These are phyloP conservation scores for Tylopilus sp. DNA, from an alignment of 768 basidiomycete genomes.

Conservation along the genomic window DNA sequence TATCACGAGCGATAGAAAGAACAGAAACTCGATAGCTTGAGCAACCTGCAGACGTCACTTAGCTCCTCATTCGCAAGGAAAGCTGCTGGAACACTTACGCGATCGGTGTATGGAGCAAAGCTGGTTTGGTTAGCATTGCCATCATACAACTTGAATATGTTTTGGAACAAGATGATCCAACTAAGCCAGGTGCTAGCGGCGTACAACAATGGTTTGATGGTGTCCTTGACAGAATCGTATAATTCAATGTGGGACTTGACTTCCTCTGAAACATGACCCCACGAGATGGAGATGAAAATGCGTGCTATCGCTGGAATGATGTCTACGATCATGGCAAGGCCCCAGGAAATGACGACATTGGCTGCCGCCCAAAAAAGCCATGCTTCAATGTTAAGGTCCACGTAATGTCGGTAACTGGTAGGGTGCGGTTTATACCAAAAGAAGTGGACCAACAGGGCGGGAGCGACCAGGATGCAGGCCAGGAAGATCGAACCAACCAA, in stretches of 20 bases:
- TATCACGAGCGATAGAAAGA: slow-evolving; percentile 67
- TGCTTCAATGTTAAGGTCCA: slow-evolving; percentile 64
- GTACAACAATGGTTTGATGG: slow-evolving; percentile 69
- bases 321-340: slow-evolving; percentile 68
- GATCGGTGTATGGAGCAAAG: slow-evolving; percentile 56
- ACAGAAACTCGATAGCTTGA: slow-evolving; percentile 67
- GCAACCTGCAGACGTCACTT: slow-evolving; percentile 38
- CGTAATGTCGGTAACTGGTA: slow-evolving; percentile 51
- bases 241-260: slow-evolving; percentile 66
- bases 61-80: background rate
- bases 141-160: slow-evolving; percentile 60
- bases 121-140: slow-evolving; percentile 37
- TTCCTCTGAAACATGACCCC: slow-evolving; percentile 74
- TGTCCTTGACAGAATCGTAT: slow-evolving; percentile 68
- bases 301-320: slow-evolving; percentile 56
- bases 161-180: slow-evolving; percentile 71
- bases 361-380: slow-evolving; percentile 84
- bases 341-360: slow-evolving; percentile 78
- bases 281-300: slow-evolving; percentile 51
- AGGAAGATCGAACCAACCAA: slow-evolving; percentile 70
- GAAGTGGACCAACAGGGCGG: slow-evolving; percentile 63
- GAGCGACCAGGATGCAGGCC: slow-evolving; percentile 56
- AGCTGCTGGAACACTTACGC: slow-evolving; percentile 36
- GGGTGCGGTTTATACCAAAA: slow-evolving; percentile 66
- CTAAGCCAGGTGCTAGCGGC: slow-evolving; percentile 67